Base-by-base conservation (phyloP, 768 basidiomycete species). In the Pilatotrama ljubarskyi region DNA sequence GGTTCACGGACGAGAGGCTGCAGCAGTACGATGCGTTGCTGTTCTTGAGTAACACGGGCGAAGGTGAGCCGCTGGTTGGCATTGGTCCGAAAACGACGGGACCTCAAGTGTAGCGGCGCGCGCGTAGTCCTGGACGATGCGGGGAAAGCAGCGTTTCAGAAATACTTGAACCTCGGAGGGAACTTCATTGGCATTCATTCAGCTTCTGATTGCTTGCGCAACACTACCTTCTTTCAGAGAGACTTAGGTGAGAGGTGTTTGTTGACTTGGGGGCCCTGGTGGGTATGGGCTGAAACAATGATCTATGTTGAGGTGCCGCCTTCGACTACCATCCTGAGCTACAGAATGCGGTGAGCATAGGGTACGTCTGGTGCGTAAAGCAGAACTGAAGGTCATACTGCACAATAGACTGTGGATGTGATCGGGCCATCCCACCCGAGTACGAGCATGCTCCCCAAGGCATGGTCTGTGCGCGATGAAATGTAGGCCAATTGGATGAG, bases 271-370 rank as follows among this genome's bases (percentile, higher is more conserved):
- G n/a, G n/a, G n/a, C n/a, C n/a, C n/a, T n/a, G n/a, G n/a, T n/a
- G n/a, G n/a, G n/a, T 32, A 32, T 5, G 29, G 15, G 2, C 22
- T 46, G 35, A 6, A 22, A 18, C 26, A 25, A 22, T 25, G 29
- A 37, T 14, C 40, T 24, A 41, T 17, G 29, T 5, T 3, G 5
- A 76, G 72, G 75, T 48, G 79, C 81, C 11, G 71, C 75, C 40
- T 81, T 83, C 62, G 79, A 81, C 66, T 79, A 80, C 63, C 80
- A 82, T 64, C 80, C 81, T 1, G 64, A 64, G 7, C 53, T 82
- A 7, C 73, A 74, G 59, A 70, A 75, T 41, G 81, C 80, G 6
- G 80, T 80, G 43, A 48, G 74, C 66, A 65, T 5, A 20, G 14
- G 26, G 25, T 32, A 7, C 37, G 9, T 18, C n/a, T 10, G 37